Percentiles rank a stretch among this genome's conserved stretches.
Conservation (phyloP, 306 rosid species). For the Vicia faba region DNA sequence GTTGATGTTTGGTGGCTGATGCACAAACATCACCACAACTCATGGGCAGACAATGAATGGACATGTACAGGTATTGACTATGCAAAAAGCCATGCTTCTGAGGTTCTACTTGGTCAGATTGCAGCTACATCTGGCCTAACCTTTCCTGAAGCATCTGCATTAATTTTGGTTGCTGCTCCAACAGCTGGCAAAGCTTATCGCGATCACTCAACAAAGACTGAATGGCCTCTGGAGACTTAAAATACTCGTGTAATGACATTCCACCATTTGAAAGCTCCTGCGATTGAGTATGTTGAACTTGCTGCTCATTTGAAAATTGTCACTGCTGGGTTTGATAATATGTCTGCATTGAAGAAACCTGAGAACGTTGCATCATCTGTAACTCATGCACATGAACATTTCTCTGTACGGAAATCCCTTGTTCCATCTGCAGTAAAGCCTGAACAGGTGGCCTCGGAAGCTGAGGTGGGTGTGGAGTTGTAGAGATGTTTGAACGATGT, state of each 20-base stretch:
- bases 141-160: conserved; percentile 99
- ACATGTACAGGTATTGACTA: conserved; percentile 32
- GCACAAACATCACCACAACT: conserved; percentile 41
- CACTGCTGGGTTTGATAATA: conserved; percentile 57
- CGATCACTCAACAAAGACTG: conserved; percentile 93
- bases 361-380: conserved; percentile 81
- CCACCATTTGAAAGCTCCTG: conserved; percentile 73
- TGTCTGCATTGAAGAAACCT: conserved; percentile 63
- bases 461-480: conserved; percentile 96
- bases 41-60: conserved; percentile 22
- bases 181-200: conserved; percentile 91
- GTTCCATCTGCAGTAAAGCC: conserved; percentile 78
- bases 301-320: conserved; percentile 49
- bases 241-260: conserved; percentile 83
- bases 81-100: conserved; percentile 33
- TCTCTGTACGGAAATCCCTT: conserved; percentile 57
- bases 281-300: conserved; percentile 52
- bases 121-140: conserved; percentile 67
- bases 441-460: conserved; percentile 84
- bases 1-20: conserved; percentile 35
- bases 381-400: conserved; percentile 59
- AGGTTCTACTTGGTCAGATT: conserved; percentile 27
- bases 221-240: conserved; percentile 96
- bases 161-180: conserved; percentile 98
- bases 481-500: no score